These are phyloP conservation scores for Pulveroboletus frians DNA, from an alignment of 768 basidiomycete genomes.

Conservation along the genomic window DNA sequence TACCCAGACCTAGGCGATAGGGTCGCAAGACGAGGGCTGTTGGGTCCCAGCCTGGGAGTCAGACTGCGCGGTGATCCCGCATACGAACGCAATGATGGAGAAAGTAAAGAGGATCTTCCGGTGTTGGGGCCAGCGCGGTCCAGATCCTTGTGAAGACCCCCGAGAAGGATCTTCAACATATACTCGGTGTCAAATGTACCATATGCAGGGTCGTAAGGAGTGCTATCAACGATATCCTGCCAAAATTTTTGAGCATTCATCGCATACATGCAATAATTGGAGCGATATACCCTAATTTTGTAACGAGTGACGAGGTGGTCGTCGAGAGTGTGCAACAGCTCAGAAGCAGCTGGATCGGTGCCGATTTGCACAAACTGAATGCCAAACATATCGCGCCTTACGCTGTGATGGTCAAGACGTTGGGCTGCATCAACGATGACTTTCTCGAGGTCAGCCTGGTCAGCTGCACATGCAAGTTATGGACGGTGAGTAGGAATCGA, in stretches of 20 bases:
- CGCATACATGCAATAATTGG: not conserved
- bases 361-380: conserved; percentile 48
- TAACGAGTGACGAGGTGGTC: conserved; percentile 32
- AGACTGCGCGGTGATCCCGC: conserved; percentile 13
- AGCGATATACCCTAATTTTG: conserved; percentile 26
- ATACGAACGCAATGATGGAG: conserved; percentile 2
- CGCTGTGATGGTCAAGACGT: conserved; percentile 34
- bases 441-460: conserved; percentile 22
- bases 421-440: conserved; percentile 35
- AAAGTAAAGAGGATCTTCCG: conserved; percentile 7
- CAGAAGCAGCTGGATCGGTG: conserved; percentile 32
- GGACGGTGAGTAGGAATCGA: not conserved
- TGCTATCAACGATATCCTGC: conserved; percentile 46
- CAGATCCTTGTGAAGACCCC: conserved; percentile 18
- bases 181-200: conserved; percentile 32
- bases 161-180: conserved; percentile 33
- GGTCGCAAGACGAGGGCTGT: conserved; percentile 11
- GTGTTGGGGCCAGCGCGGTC: conserved; percentile 11
- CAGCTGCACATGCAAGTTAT: conserved; percentile 17
- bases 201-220: conserved; percentile 31
- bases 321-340: conserved; percentile 37
- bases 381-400: conserved; percentile 37
- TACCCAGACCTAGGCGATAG: conserved; percentile 12
- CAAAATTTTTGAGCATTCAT: not conserved
- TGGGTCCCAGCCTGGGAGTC: conserved; percentile 6